phyloP scores from a whole-genome alignment of 2,329 filamentous ascomycete genomes.

The Xylaria polymorpha region DNA sequence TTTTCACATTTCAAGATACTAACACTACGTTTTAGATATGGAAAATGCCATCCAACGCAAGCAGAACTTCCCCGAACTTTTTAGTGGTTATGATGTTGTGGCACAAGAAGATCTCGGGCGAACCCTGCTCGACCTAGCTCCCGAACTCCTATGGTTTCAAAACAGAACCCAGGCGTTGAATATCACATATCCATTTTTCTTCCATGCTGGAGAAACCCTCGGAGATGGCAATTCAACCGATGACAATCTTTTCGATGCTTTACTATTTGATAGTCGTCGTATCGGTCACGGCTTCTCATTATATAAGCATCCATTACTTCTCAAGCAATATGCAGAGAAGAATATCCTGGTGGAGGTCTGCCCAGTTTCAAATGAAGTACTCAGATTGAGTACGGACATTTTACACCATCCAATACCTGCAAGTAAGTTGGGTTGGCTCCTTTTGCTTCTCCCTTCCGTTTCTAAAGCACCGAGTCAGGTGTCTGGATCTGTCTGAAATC shows the following conservation, averaged over 20 bases:
- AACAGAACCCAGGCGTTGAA: conserved; percentile 68
- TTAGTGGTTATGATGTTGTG: conserved; percentile 71
- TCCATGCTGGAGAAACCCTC: conserved; percentile 75
- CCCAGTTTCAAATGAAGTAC: conserved; percentile 73
- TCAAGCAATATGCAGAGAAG: conserved; percentile 74
- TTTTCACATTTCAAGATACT: background rate
- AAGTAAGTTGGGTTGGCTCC: conserved; percentile 29
- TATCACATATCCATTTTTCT: conserved; percentile 73
- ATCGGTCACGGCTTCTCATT: conserved; percentile 76
- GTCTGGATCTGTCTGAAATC: too few species aligned
- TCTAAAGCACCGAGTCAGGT: background rate
- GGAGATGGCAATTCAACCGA: conserved; percentile 71
- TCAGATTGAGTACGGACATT: conserved; percentile 70
- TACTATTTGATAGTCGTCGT: conserved; percentile 71
- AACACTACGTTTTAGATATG: conserved; percentile 21
- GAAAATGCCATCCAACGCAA: conserved; percentile 34
- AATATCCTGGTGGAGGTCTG: conserved; percentile 74
- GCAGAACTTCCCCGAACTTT: conserved; percentile 32
- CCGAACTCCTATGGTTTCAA: conserved; percentile 75
- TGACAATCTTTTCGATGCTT: conserved; percentile 74
- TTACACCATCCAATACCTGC: conserved; percentile 72
- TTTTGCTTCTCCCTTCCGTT: background rate
- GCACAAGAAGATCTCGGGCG: conserved; percentile 73
- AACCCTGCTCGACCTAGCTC: conserved; percentile 69
- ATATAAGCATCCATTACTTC: conserved; percentile 75